phyloP scores from a whole-genome alignment of 2,329 filamentous ascomycete species.

The Cyphellophora europaea region DNA sequence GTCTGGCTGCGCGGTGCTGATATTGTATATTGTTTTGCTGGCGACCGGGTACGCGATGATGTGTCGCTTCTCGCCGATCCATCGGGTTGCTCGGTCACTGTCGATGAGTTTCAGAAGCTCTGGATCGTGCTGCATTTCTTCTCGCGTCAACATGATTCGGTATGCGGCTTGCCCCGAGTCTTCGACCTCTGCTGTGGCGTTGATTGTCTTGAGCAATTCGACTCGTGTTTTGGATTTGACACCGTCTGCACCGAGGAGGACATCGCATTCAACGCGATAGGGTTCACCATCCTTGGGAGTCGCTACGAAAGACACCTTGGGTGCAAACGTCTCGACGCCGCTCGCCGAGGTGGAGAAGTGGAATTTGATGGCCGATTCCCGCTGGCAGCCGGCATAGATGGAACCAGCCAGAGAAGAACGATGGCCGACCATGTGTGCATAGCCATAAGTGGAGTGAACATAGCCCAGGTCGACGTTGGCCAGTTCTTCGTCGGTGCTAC shows the following conservation, averaged over 20 bases:
- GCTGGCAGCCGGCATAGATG: constrained; percentile 61
- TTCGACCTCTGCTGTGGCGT: constrained; percentile 30
- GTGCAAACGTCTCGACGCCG: constrained; percentile 49
- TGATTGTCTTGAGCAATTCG: constrained; percentile 30
- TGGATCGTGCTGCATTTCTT: constrained; percentile 36
- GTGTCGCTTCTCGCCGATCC: constrained; percentile 58
- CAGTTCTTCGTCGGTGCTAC: constrained; percentile 59
- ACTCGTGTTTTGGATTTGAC: constrained; percentile 41
- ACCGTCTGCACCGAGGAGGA: constrained; percentile 46
- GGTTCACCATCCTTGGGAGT: constrained; percentile 47
- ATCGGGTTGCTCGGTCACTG: constrained; percentile 48
- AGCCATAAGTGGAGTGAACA: constrained; percentile 59
- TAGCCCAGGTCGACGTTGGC: constrained; percentile 61
- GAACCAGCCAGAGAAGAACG: constrained; percentile 60
- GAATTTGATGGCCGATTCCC: constrained; percentile 54
- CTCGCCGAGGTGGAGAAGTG: constrained; percentile 53
- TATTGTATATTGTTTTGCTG: constrained; percentile 56
- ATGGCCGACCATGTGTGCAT: constrained; percentile 73
- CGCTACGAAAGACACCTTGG: constrained; percentile 51
- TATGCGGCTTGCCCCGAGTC: constrained; percentile 47
- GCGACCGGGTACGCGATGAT: constrained; percentile 60
- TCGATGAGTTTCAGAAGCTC: constrained; percentile 49
- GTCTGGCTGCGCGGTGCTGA: constrained; percentile 54
- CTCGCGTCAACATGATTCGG: constrained; percentile 42
- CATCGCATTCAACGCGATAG: constrained; percentile 40